phyloP scores from a whole-genome alignment of 805 yeast genomes.

The Torulaspora microellipsoides region DNA sequence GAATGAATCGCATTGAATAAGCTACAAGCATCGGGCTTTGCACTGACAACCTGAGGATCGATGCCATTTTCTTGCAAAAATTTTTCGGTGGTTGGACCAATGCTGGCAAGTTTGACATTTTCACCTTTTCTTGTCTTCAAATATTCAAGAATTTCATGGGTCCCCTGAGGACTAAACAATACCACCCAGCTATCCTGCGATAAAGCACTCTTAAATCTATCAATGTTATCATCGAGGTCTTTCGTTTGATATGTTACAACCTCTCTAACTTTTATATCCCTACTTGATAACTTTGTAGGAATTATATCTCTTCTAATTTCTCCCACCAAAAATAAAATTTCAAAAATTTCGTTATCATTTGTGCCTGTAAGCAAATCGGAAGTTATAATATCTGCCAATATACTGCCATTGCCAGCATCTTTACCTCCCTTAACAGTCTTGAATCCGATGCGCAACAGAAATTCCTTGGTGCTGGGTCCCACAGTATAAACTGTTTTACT shows the following conservation, averaged over 20 bases:
- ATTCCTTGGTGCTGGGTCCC: conserved; percentile 79
- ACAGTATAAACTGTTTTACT: conserved; percentile 71
- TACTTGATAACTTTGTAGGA: conserved; percentile 49
- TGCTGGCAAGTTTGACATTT: conserved; percentile 58
- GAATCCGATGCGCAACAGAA: conserved; percentile 61
- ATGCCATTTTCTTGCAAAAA: conserved; percentile 52
- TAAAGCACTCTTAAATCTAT: conserved; percentile 30
- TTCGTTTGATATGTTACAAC: conserved; percentile 66
- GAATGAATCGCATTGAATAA: conserved; percentile 39
- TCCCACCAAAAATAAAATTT: conserved; percentile 76
- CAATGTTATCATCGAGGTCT: conserved; percentile 43
- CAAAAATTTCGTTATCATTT: conserved; percentile 21
- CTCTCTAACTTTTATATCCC: conserved; percentile 39
- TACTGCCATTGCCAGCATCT: conserved; percentile 75
- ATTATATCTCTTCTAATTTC: conserved; percentile 76
- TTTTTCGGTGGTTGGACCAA: conserved; percentile 86
- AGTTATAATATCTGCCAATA: conserved; percentile 60
- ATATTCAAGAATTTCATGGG: conserved; percentile 53
- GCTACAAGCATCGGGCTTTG: conserved; percentile 65
- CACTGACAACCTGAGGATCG: conserved; percentile 58
- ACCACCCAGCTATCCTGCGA: conserved; percentile 57
- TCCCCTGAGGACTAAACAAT: conserved; percentile 89
- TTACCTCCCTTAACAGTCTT: conserved; percentile 63
- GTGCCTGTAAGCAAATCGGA: conserved; percentile 24
- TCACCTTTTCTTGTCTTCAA: conserved; percentile 21